A percentile compares a stretch with the other conserved stretches of the same genome.
phyloP scores from a whole-genome alignment of 139 green algal genomes.

The Chlorella vulgaris region DNA sequence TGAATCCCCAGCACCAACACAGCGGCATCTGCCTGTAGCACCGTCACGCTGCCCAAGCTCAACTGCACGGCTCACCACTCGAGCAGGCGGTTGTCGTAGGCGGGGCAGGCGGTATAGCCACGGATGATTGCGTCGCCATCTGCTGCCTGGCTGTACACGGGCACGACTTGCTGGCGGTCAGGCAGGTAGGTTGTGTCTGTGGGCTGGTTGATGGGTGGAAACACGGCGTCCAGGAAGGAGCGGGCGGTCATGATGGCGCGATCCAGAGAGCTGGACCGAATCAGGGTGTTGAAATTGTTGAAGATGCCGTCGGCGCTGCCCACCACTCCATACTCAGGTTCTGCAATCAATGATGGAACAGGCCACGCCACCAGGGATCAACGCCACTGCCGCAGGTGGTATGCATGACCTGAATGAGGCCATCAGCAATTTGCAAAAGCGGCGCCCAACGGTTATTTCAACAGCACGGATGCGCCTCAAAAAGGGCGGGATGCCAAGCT shows the following conservation, averaged over 20 bases:
- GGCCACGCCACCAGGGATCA: neutral
- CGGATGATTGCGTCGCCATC: slow-evolving; percentile 47
- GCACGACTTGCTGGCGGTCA: slow-evolving; percentile 44
- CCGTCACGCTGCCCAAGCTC: neutral
- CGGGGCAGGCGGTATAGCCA: slow-evolving; percentile 49
- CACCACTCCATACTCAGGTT: slow-evolving; percentile 43
- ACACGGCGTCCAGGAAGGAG: slow-evolving; percentile 40
- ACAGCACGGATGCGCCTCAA: too few relatives aligned
- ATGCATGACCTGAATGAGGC: neutral
- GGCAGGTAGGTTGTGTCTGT: slow-evolving; percentile 38
- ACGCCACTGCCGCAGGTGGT: neutral
- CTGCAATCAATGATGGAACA: neutral
- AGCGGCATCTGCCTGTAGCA: neutral
- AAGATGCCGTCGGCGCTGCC: slow-evolving; percentile 29
- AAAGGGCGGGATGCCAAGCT: too few relatives aligned
- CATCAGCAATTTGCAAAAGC: too few relatives aligned
- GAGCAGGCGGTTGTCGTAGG: slow-evolving; percentile 16
- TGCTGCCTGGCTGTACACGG: slow-evolving; percentile 53
- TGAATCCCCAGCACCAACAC: neutral
- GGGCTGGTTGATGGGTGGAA: slow-evolving; percentile 24
- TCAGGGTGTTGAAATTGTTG: slow-evolving; percentile 56
- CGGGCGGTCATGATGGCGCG: slow-evolving; percentile 52
- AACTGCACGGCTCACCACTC: slow-evolving; percentile 2
- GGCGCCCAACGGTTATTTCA: too few relatives aligned
- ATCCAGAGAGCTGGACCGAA: slow-evolving; percentile 45